Evolutionary conservation across 306 rosid species (phyloP), one percentile per base, ranked within the genome.

Genomic region (Phaseolus lunatus): DNA sequence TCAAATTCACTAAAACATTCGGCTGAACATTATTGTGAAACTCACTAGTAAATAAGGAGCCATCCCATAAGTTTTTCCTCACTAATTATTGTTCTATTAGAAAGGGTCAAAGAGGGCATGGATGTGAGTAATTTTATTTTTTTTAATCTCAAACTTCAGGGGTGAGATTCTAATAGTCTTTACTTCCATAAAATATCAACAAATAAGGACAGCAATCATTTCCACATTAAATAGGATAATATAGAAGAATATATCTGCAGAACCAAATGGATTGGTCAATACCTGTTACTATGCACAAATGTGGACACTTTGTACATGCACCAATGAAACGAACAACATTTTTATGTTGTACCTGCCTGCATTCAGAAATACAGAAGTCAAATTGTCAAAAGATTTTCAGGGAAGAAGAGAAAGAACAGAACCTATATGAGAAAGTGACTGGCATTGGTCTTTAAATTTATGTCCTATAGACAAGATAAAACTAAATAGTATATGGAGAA

Each of bases 301-400:
- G 86, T 20, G 98, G 97, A 83, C 90, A 83, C 79, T 85, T 89
- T 29, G 99, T 88, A 86, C 97, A 89, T 14, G 99, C 98, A 47
- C 99, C 98, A 48, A 96, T 91, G 81, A 96, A 96, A 64, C 93
- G 87, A 78, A 96, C 99, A 72, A 96, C 96, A 88, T 96, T 96
- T 84, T 81, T 86, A 78, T 96, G 98, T 67, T 79, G 94, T 76
- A 96, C 99, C 91, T 89, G 91, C 84, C 99, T 96, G 89, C 88
- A 85, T 84, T 72, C 58, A 80, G 48, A 81, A 73, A 59, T 58
- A 67, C 56, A 73, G 26, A 82, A 78, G 63, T 64, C 48, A 29
- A 73, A 16, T 77, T 67, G 69, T 48, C 70, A 56, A 47, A 70
- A 59, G 29, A 61, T 37, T 37, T 68, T 15, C 53, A 69, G 37